phyloP scores from a whole-genome alignment of 1,139 yeast species.

The Pichia sp. region DNA sequence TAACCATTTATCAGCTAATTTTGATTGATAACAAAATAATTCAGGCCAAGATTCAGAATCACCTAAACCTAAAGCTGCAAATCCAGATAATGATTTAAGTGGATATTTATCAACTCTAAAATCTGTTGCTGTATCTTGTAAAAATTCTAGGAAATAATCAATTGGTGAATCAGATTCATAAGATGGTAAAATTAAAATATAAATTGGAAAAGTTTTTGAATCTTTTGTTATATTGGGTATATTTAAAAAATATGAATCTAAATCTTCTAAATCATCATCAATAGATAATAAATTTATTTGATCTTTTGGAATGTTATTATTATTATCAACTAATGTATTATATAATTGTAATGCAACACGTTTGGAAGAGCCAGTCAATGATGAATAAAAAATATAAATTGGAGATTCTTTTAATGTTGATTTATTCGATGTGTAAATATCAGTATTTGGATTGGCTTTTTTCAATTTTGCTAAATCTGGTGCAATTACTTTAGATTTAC shows the following conservation, averaged over 20 bases:
- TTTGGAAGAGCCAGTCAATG: slow-evolving; percentile 77
- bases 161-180: slow-evolving; percentile 91
- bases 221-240: slow-evolving; percentile 40
- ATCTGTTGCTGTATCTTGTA: slow-evolving; percentile 76
- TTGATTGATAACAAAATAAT: slow-evolving; percentile 84
- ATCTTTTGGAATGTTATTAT: slow-evolving; percentile 30
- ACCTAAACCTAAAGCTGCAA: slow-evolving; percentile 81
- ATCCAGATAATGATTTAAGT: slow-evolving; percentile 60
- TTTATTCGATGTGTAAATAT: slow-evolving; percentile 31
- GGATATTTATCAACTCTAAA: slow-evolving; percentile 83
- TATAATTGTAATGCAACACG: slow-evolving; percentile 53
- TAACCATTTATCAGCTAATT: slow-evolving; percentile 64
- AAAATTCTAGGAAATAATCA: slow-evolving; percentile 76
- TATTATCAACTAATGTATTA: slow-evolving; percentile 30
- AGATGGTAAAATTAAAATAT: slow-evolving; percentile 75
- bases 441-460: not conserved
- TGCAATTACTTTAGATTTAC: slow-evolving; percentile 8
- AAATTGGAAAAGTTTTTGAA: slow-evolving; percentile 41
- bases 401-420: slow-evolving; percentile 39
- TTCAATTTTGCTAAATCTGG: slow-evolving; percentile 9
- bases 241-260: slow-evolving; percentile 73
- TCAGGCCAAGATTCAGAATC: slow-evolving; percentile 84
- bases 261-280: slow-evolving; percentile 76
- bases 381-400: slow-evolving; percentile 68
- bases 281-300: slow-evolving; percentile 58